phyloP scores from a whole-genome alignment of 768 basidiomycete genomes.

The Lactarius sp. region DNA sequence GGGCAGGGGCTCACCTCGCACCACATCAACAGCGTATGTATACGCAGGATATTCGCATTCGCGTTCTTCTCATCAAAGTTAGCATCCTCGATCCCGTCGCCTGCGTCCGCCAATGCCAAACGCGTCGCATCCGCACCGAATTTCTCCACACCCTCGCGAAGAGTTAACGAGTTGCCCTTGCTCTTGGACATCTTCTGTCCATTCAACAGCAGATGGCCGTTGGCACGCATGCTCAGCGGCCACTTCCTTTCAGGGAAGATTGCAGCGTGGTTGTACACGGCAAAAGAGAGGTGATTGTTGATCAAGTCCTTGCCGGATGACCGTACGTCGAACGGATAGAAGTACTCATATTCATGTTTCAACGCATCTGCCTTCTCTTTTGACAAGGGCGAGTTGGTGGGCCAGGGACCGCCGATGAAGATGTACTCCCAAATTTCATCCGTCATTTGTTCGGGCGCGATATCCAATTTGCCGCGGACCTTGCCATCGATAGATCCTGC shows the following conservation, averaged over 20 bases:
- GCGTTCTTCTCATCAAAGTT: constrained; percentile 99
- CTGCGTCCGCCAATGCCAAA: constrained; percentile 89
- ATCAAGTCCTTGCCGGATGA: constrained; percentile 98
- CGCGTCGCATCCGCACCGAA: constrained; percentile 96
- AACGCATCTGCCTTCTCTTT: constrained; percentile 77
- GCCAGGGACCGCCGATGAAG: constrained; percentile 73
- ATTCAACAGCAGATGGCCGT: constrained; percentile 95
- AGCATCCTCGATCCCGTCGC: constrained; percentile 96
- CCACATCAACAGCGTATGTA: constrained; percentile 89
- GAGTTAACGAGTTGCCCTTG: constrained; percentile 91
- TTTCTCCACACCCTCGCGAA: constrained; percentile 84
- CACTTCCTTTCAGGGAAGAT: constrained; percentile 86
- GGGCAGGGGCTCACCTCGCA: constrained; percentile 59
- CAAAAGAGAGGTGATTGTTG: constrained; percentile 92
- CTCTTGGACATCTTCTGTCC: constrained; percentile 99
- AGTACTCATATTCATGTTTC: constrained; percentile 91
- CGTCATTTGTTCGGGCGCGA: constrained; percentile 89
- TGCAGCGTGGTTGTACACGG: constrained; percentile 92
- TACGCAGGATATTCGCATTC: constrained; percentile 90
- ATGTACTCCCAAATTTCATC: constrained; percentile 98
- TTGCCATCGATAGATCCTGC: constrained; percentile 73
- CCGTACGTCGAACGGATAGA: constrained; percentile 97
- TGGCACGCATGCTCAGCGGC: constrained; percentile 89
- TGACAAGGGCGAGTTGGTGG: constrained; percentile 56
- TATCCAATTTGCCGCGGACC: constrained; percentile 73